A percentile compares a stretch with the other conserved stretches of the same genome.
phyloP scores from a whole-genome alignment of 2,329 filamentous ascomycete species.

The Phaeosphaeriaceae sp. region DNA sequence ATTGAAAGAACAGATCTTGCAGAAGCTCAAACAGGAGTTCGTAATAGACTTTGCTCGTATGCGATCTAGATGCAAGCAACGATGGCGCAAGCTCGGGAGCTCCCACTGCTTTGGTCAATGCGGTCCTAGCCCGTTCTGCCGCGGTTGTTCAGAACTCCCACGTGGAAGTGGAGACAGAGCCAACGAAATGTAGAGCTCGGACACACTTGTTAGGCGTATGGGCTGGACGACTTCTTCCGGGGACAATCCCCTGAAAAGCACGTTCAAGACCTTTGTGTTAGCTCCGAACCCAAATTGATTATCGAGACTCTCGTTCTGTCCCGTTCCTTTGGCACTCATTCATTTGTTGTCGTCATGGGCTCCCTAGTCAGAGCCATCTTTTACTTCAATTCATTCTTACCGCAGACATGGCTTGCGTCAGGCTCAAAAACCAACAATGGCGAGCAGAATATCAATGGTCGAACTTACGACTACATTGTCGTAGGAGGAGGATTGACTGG shows the following conservation, averaged over 20 bases:
- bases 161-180: not conserved
- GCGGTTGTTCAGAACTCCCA: not conserved
- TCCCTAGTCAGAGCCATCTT: constrained; percentile 11
- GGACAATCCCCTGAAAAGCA: not conserved
- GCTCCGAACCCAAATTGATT: not conserved
- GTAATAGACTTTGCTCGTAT: not conserved
- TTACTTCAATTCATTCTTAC: constrained; percentile 24
- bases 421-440: constrained; percentile 6
- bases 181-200: not conserved
- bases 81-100: not conserved
- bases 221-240: not conserved
- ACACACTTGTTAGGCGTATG: not conserved
- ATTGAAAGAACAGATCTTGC: not conserved
- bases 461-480: constrained; percentile 41
- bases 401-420: constrained; percentile 6
- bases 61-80: not conserved
- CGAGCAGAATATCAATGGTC: constrained; percentile 18
- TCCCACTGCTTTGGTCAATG: not conserved
- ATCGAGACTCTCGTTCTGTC: not conserved
- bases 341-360: constrained; percentile 5
- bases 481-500: constrained; percentile 42
- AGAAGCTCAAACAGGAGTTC: not conserved
- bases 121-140: not conserved
- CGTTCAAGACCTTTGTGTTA: not conserved
- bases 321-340: not conserved